Conservation (phyloP, 2,329 filamentous ascomycete genomes). For the Fusarium coicis region DNA sequence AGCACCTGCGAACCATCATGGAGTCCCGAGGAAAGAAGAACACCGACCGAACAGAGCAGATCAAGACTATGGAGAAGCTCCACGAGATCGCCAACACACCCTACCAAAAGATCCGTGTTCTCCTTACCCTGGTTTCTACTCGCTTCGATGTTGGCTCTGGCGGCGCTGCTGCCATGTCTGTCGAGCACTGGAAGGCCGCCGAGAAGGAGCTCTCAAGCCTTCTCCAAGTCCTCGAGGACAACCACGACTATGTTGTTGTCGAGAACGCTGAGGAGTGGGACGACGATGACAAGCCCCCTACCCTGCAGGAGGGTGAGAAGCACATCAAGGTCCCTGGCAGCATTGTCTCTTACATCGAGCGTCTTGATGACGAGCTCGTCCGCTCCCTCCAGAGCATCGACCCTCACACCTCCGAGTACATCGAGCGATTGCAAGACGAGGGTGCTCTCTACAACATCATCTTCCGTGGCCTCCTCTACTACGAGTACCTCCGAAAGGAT, state of each 20-base stretch:
- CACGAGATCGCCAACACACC: constrained; percentile 88
- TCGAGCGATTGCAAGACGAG: constrained; percentile 93
- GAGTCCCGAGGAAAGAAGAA: constrained; percentile 99
- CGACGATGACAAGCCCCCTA: constrained; percentile 93
- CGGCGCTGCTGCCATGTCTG: constrained; percentile 81
- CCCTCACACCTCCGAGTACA: constrained; percentile 98
- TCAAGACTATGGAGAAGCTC: constrained; percentile 96
- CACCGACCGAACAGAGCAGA: constrained; percentile 94
- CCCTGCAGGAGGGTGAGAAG: constrained; percentile 76
- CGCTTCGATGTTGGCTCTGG: constrained; percentile 92
- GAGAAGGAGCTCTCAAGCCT: constrained; percentile 86
- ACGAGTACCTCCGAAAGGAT: constrained; percentile 81
- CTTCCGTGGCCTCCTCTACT: constrained; percentile 87
- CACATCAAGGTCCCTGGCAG: constrained; percentile 93
- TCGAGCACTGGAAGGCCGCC: constrained; percentile 97
- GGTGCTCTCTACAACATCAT: constrained; percentile 91
- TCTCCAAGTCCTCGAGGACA: constrained; percentile 80
- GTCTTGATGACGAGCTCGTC: constrained; percentile 95
- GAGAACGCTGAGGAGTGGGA: constrained; percentile 98
- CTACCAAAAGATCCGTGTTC: constrained; percentile 93
- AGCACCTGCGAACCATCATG: constrained; percentile 91
- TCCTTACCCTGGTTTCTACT: constrained; percentile 90
- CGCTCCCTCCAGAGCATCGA: constrained; percentile 98
- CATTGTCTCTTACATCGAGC: constrained; percentile 92
- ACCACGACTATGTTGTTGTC: constrained; percentile 83